These are phyloP conservation scores for Fremontodendron californicum DNA, from an alignment of 345 rosid species.

Conservation along the genomic window DNA sequence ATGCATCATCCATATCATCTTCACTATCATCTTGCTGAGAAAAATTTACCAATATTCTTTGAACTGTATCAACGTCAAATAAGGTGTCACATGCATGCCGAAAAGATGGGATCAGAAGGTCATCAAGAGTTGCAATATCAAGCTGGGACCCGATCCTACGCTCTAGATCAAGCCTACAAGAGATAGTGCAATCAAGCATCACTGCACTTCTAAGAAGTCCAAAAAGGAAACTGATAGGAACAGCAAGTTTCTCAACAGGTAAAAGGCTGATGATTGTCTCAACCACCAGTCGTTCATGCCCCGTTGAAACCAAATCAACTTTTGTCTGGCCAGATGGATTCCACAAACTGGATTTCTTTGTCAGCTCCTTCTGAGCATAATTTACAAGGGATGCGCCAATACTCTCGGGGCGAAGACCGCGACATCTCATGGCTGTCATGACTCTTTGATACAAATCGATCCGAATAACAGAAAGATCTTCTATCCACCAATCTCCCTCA, in stretches of 20 bases:
- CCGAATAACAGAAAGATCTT: conserved; percentile 78
- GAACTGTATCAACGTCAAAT: conserved; percentile 88
- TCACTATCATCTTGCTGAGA: conserved; percentile 91
- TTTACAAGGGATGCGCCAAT: conserved; percentile 79
- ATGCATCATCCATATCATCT: conserved; percentile 71
- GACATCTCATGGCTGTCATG: conserved; percentile 84
- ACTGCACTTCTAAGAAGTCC: conserved; percentile 87
- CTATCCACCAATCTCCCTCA: conserved; percentile 95
- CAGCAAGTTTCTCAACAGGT: conserved; percentile 86
- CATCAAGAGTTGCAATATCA: conserved; percentile 86
- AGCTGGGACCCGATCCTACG: conserved; percentile 85
- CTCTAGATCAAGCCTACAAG: conserved; percentile 84
- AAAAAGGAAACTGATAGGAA: conserved; percentile 78
- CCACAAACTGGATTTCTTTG: conserved; percentile 67
- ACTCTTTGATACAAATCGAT: conserved; percentile 79
- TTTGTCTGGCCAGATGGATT: conserved; percentile 48
- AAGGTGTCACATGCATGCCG: conserved; percentile 78
- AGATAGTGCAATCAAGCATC: conserved; percentile 67
- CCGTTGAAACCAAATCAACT: conserved; percentile 43
- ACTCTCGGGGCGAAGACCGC: conserved; percentile 94
- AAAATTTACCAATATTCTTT: conserved; percentile 84
- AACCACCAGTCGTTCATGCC: conserved; percentile 66
- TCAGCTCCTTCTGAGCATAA: conserved; percentile 82
- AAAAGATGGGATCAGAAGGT: conserved; percentile 91
- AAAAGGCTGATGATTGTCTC: conserved; percentile 74